These are phyloP conservation scores for Neurospora sp. DNA, from an alignment of 495 filamentous ascomycete genomes.

Conservation along the genomic window DNA sequence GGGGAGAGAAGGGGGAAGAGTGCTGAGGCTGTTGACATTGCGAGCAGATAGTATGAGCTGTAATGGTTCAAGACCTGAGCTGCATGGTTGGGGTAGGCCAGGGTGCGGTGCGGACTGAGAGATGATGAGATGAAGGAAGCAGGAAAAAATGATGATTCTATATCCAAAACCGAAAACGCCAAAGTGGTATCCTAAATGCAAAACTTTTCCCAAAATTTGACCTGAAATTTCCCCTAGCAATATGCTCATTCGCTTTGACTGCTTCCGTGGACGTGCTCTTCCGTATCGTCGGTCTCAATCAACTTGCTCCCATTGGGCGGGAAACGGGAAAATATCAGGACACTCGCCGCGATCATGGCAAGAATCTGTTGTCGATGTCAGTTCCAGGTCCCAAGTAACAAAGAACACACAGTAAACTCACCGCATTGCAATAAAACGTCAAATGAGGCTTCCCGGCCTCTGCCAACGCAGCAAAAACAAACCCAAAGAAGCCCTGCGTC, in stretches of 20 bases:
- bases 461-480: constrained; percentile 43
- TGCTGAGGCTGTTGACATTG: neutral
- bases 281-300: constrained; percentile 23
- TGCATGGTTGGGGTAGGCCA: neutral
- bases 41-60: too few relatives aligned
- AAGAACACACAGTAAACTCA: constrained; percentile 15
- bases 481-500: constrained; percentile 44
- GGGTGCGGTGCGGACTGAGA: neutral
- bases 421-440: constrained; percentile 46
- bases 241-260: neutral
- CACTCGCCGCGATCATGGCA: constrained; percentile 35
- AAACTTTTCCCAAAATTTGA: neutral
- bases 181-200: neutral
- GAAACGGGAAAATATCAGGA: constrained; percentile 38
- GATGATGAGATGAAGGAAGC: neutral
- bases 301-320: constrained; percentile 34
- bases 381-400: neutral
- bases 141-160: neutral
- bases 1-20: neutral
- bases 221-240: neutral
- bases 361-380: constrained; percentile 19
- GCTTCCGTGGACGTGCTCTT: neutral
- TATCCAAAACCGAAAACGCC: neutral
- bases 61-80: too few relatives aligned
- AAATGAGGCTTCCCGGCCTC: constrained; percentile 35